Conservation (phyloP, 192 early-diverging fungal genomes). For the Piromyces sp. region DNA sequence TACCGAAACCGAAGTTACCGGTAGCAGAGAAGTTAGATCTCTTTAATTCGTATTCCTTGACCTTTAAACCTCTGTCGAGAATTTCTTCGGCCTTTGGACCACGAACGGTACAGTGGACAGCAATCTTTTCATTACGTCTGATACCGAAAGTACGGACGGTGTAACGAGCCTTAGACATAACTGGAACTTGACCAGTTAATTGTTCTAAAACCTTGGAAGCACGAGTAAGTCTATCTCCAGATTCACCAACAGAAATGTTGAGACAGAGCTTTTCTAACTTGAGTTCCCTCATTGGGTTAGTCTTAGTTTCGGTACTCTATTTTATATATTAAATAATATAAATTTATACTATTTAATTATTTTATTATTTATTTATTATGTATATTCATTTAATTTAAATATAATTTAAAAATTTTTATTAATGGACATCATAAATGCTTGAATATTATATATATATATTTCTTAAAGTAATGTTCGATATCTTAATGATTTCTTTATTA, state of each 20-base stretch:
- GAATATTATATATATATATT: too few relatives aligned
- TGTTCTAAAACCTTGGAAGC: constrained; percentile 99
- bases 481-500: too few relatives aligned
- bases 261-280: constrained; percentile 99
- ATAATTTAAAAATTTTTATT: too few relatives aligned
- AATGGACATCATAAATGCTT: too few relatives aligned
- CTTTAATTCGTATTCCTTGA: constrained; percentile 98
- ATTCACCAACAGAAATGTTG: constrained; percentile 99
- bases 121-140: constrained; percentile 99
- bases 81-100: constrained; percentile 90
- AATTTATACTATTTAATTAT: background rate
- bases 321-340: background rate
- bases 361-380: background rate
- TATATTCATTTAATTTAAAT: background rate
- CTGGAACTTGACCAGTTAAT: constrained; percentile 95
- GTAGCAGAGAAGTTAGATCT: constrained; percentile 89
- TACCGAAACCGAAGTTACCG: constrained; percentile 99
- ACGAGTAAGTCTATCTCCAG: constrained; percentile 97
- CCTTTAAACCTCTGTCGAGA: constrained; percentile 98
- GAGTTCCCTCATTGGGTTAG: constrained; percentile 92
- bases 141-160: constrained; percentile 99
- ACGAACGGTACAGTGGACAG: constrained; percentile 97
- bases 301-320: constrained; percentile 10
- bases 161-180: constrained; percentile 99
- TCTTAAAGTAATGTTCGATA: too few relatives aligned